A percentile compares a stretch with the other conserved stretches of the same genome.
Evolutionary conservation across 1,139 yeast genomes (phyloP).

Genomic region (Sugiyamaella novakii): DNA sequence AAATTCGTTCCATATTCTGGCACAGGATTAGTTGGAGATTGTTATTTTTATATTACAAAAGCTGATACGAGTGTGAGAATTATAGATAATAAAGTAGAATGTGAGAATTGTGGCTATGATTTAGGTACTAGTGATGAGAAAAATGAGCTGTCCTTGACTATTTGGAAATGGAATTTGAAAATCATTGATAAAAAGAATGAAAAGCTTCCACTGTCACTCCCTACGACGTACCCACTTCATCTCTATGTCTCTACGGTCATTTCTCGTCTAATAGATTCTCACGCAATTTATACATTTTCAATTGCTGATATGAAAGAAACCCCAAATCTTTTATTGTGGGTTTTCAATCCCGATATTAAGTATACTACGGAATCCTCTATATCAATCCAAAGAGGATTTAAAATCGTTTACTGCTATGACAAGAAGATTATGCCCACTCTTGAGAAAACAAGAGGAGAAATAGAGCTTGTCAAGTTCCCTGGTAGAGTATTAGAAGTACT

Average conservation of each 20-base stretch:
- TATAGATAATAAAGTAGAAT: constrained; percentile 17
- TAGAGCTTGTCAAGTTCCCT: constrained; percentile 46
- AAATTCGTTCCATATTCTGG: constrained; percentile 51
- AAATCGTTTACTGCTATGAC: constrained; percentile 46
- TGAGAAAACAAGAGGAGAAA: constrained; percentile 42
- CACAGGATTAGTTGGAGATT: constrained; percentile 58
- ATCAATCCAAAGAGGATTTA: constrained; percentile 42
- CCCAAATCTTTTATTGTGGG: constrained; percentile 50
- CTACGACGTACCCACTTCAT: constrained; percentile 27
- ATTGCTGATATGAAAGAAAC: constrained; percentile 29
- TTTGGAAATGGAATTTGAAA: constrained; percentile 64
- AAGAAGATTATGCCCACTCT: constrained; percentile 32
- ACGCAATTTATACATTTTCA: constrained; percentile 41
- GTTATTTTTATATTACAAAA: constrained; percentile 53
- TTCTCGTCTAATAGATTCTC: constrained; percentile 39
- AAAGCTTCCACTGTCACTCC: neutral
- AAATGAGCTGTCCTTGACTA: constrained; percentile 38
- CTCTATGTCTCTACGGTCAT: constrained; percentile 34
- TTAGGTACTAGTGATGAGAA: constrained; percentile 27
- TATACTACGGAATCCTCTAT: constrained; percentile 36
- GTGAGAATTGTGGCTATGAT: constrained; percentile 24
- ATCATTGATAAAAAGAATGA: constrained; percentile 36
- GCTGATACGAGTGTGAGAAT: constrained; percentile 29
- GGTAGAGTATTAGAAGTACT: constrained; percentile 39
- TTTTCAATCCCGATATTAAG: constrained; percentile 54